Conservation (phyloP, 2,329 filamentous ascomycete genomes). For the Calonectria hawksworthii region DNA sequence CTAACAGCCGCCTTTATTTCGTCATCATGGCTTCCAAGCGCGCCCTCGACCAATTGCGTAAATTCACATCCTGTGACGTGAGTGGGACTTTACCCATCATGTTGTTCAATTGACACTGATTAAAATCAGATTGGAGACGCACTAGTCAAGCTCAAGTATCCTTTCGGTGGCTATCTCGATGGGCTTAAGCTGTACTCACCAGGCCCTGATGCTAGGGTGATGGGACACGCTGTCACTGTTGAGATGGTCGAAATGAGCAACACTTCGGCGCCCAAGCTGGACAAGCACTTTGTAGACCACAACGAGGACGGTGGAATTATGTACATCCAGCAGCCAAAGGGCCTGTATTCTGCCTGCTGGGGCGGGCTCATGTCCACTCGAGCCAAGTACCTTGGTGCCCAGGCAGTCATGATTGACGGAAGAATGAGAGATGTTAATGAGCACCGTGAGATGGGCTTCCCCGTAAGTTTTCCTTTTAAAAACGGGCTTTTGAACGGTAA, state of each 20-base stretch:
- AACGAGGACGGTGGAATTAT: conserved; percentile 42
- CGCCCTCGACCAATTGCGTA: conserved; percentile 1
- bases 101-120: not conserved
- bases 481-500: not conserved
- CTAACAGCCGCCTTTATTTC: not conserved
- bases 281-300: conserved; percentile 47
- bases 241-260: conserved; percentile 47
- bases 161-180: conserved; percentile 44
- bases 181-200: conserved; percentile 44
- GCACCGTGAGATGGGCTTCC: conserved; percentile 41
- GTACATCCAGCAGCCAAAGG: conserved; percentile 48
- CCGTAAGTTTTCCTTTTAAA: not conserved
- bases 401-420: conserved; percentile 47
- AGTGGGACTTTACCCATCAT: not conserved
- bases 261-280: conserved; percentile 40
- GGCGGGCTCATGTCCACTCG: conserved; percentile 49
- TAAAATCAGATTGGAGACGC: conserved; percentile 42
- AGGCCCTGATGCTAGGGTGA: conserved; percentile 30
- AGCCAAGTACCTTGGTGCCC: conserved; percentile 43
- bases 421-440: conserved; percentile 48
- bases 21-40: conserved; percentile 15
- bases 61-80: conserved; percentile 24
- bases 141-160: conserved; percentile 47
- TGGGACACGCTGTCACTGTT: conserved; percentile 48
- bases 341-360: conserved; percentile 46